Conservation (phyloP, 805 yeast genomes). For the Sugiyamaella marilandica region DNA sequence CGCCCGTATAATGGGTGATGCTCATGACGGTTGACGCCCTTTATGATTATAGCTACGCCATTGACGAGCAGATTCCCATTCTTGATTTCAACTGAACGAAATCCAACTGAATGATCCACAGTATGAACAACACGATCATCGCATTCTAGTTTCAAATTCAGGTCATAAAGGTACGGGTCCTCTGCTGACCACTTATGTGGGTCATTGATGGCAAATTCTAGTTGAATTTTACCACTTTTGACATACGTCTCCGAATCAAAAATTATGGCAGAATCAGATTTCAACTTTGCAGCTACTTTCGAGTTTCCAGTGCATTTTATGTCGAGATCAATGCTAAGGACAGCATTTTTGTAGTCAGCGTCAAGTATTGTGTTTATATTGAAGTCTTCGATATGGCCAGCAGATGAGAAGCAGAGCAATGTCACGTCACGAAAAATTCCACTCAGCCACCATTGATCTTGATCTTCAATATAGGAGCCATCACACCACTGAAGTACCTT, state of each 20-base stretch:
- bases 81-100: constrained; percentile 30
- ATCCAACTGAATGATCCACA: constrained; percentile 28
- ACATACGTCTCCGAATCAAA: not conserved
- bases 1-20: constrained; percentile 34
- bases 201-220: constrained; percentile 10
- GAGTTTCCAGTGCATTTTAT: not conserved
- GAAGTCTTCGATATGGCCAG: constrained; percentile 30
- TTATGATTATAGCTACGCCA: constrained; percentile 29
- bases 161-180: constrained; percentile 31
- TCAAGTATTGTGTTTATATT: constrained; percentile 16
- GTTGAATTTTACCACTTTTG: not conserved
- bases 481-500: constrained; percentile 32
- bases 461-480: constrained; percentile 33
- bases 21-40: constrained; percentile 37
- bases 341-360: constrained; percentile 7
- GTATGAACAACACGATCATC: constrained; percentile 12
- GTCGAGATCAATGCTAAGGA: constrained; percentile 5
- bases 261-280: not conserved
- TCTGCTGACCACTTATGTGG: constrained; percentile 37
- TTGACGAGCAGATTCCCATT: constrained; percentile 31
- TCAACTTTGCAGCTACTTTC: not conserved
- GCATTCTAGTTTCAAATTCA: constrained; percentile 18
- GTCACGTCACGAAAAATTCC: constrained; percentile 35
- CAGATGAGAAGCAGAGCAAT: constrained; percentile 24
- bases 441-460: constrained; percentile 35